These are phyloP conservation scores for Globisporangium ultimum DNA, from an alignment of 352 stramenopile species.

Conservation along the genomic window DNA sequence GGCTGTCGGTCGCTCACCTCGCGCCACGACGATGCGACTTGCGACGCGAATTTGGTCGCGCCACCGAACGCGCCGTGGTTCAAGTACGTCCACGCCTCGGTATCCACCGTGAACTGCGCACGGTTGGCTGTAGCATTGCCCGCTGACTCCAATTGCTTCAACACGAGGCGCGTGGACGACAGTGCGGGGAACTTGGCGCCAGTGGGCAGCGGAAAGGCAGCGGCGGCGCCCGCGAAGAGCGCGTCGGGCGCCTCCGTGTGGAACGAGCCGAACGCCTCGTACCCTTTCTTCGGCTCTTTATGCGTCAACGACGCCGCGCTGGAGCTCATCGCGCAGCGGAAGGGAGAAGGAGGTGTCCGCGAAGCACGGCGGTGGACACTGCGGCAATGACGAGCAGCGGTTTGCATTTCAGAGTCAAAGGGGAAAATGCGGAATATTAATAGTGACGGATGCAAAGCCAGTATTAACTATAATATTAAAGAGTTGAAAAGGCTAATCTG, in stretches of 20 bases:
- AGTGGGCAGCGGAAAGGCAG: conserved; percentile 5
- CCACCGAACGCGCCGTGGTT: conserved; percentile 95
- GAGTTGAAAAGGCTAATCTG: too few relatives aligned
- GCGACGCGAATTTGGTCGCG: conserved; percentile 56
- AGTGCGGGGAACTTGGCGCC: conserved; percentile 21
- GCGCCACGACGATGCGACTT: conserved; percentile 77
- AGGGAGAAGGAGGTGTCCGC: too few relatives aligned
- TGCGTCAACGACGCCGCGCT: not conserved
- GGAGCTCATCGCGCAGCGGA: not conserved
- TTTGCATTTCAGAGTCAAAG: too few relatives aligned
- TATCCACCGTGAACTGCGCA: conserved; percentile 50
- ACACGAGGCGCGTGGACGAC: not conserved
- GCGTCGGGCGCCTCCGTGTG: conserved; percentile 54
- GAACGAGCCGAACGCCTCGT: conserved; percentile 78
- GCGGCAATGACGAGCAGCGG: too few relatives aligned
- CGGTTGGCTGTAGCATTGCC: conserved; percentile 19
- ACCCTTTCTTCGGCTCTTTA: conserved; percentile 18
- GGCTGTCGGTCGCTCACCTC: conserved; percentile 84
- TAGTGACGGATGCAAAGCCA: too few relatives aligned
- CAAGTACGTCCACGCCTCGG: conserved; percentile 85
- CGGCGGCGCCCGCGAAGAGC: conserved; percentile 38
- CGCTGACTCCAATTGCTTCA: not conserved
- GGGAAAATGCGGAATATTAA: too few relatives aligned
- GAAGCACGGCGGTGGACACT: too few relatives aligned
- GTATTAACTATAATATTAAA: too few relatives aligned